Percentiles rank a stretch among this genome's conserved stretches.
Evolutionary conservation across 495 filamentous ascomycete genomes (phyloP).

Genomic region (Glonium stellatum): DNA sequence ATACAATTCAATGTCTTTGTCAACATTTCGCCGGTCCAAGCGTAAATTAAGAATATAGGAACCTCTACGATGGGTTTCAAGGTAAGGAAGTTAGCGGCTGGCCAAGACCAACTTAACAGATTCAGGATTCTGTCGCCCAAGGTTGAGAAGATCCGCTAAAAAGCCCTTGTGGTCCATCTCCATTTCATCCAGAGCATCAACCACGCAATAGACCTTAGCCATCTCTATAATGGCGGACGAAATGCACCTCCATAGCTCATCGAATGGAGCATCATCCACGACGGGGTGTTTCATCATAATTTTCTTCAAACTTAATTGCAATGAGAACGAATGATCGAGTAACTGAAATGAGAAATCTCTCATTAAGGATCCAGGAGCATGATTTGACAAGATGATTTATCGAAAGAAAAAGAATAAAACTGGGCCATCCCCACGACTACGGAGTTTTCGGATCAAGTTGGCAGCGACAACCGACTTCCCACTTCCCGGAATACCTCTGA

Average conservation of each 20-base stretch:
- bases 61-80: constrained; percentile 28
- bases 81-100: constrained; percentile 36
- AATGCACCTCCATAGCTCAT: constrained; percentile 29
- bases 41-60: constrained; percentile 29
- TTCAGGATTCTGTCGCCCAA: constrained; percentile 38
- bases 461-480: constrained; percentile 49
- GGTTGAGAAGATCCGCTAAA: constrained; percentile 29
- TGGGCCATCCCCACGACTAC: constrained; percentile 25
- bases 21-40: constrained; percentile 37
- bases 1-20: constrained; percentile 40
- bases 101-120: constrained; percentile 42
- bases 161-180: constrained; percentile 38
- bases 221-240: constrained; percentile 28
- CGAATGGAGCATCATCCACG: constrained; percentile 6
- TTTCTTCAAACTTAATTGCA: constrained; percentile 31
- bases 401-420: constrained; percentile 52
- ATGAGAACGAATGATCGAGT: constrained; percentile 34
- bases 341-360: constrained; percentile 45
- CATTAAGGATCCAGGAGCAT: constrained; percentile 36
- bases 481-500: constrained; percentile 46
- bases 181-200: constrained; percentile 47
- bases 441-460: constrained; percentile 31
- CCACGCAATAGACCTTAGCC: constrained; percentile 40
- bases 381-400: constrained; percentile 46
- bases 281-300: not conserved